Conservation (phyloP, 2,329 filamentous ascomycete species). For the Colletotrichum gloeosporioides region DNA sequence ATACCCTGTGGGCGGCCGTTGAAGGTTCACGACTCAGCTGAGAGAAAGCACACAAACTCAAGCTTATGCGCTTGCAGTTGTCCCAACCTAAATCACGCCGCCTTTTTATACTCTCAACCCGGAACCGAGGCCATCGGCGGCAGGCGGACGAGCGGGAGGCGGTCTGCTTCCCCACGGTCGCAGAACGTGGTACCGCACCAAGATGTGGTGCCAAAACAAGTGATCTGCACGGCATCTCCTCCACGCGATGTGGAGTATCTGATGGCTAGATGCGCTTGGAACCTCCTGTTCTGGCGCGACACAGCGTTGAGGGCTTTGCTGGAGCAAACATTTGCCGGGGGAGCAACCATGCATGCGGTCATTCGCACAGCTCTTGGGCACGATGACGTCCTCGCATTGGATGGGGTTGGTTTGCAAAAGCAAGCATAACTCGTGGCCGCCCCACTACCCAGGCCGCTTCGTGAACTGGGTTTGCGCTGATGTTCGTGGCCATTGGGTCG, state of each 20-base stretch:
- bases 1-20: not conserved
- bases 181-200: not conserved
- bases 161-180: not conserved
- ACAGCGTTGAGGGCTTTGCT: not conserved
- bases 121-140: not conserved
- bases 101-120: not conserved
- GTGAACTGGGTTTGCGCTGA: not conserved
- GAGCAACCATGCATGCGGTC: not conserved
- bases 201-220: not conserved
- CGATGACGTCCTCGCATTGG: constrained; percentile 7
- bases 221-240: not conserved
- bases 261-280: not conserved
- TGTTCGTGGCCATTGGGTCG: not conserved
- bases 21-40: not conserved
- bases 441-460: not conserved
- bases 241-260: not conserved
- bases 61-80: not conserved
- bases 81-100: not conserved
- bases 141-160: not conserved
- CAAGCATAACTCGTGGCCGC: not conserved
- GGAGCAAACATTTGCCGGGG: not conserved
- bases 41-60: too few relatives aligned
- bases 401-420: not conserved
- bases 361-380: not conserved
- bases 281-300: not conserved